Evolutionary conservation across 441 rosid genomes (phyloP).

Genomic region (Gossypium aridum): DNA sequence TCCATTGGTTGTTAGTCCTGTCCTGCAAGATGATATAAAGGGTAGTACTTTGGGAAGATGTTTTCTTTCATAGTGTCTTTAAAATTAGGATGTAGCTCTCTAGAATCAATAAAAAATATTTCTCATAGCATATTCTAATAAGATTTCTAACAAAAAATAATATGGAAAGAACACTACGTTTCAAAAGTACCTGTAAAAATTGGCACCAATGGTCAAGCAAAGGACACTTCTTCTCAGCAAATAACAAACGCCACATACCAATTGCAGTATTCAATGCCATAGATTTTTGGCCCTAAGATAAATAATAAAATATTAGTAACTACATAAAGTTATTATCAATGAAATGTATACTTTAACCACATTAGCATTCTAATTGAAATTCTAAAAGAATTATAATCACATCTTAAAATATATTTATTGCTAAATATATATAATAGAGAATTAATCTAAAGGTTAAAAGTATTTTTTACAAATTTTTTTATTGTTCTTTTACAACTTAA

Average conservation of each 20-base stretch:
- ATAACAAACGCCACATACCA: constrained; percentile 94
- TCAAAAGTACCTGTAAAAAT: constrained; percentile 67
- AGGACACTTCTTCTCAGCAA: constrained; percentile 87
- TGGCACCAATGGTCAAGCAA: constrained; percentile 91
- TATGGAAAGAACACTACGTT: background rate
- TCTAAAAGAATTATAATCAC: background rate
- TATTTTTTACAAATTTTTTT: too few relatives aligned
- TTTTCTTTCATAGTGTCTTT: too few relatives aligned
- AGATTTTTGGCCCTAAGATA: constrained; percentile 86
- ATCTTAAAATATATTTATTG: too few relatives aligned
- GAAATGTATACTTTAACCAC: background rate
- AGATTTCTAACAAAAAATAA: too few relatives aligned
- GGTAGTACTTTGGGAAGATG: too few relatives aligned
- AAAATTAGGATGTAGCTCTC: too few relatives aligned
- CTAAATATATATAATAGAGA: background rate
- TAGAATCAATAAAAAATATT: too few relatives aligned
- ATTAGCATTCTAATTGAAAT: background rate
- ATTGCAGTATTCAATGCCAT: constrained; percentile 94
- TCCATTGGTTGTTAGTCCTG: too few relatives aligned
- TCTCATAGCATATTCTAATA: too few relatives aligned
- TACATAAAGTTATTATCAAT: background rate
- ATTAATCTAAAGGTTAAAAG: background rate
- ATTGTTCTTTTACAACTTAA: background rate
- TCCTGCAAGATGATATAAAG: too few relatives aligned
- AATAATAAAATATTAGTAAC: background rate